Evolutionary conservation across 371 early-diverging fungal species (phyloP).

Genomic region (Mucor racemosus): DNA sequence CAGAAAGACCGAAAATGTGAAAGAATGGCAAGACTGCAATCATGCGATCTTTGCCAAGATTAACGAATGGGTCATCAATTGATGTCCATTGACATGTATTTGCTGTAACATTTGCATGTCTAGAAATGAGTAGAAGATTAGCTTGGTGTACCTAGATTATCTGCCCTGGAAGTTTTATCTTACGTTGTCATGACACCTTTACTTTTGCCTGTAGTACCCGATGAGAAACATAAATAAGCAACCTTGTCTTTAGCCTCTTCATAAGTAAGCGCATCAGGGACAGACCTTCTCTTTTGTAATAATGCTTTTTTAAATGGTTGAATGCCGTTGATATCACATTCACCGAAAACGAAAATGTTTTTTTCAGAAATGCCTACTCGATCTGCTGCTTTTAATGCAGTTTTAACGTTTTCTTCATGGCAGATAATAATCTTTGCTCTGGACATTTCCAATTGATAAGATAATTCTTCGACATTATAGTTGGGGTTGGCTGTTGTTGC

Average conservation of each 20-base stretch:
- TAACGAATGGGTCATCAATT: constrained; percentile 27
- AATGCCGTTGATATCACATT: constrained; percentile 38
- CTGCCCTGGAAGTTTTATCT: neutral
- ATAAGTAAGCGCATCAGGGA: constrained; percentile 23
- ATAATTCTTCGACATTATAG: constrained; percentile 77
- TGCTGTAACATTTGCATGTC: constrained; percentile 75
- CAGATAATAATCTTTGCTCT: constrained; percentile 65
- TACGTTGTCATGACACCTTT: constrained; percentile 85
- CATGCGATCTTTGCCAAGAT: constrained; percentile 24
- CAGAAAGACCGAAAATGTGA: constrained; percentile 61
- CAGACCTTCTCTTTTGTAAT: constrained; percentile 10
- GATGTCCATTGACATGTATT: constrained; percentile 63
- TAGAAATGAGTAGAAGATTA: neutral
- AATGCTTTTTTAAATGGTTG: constrained; percentile 42
- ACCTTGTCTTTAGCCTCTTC: constrained; percentile 45
- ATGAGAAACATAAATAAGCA: constrained; percentile 80
- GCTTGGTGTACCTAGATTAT: too few species aligned
- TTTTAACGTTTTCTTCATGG: constrained; percentile 50
- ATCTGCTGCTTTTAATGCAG: constrained; percentile 62
- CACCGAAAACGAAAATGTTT: constrained; percentile 68
- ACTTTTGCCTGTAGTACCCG: constrained; percentile 42
- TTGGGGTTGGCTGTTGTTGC: constrained; percentile 76
- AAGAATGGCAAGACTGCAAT: constrained; percentile 79
- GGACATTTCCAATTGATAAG: constrained; percentile 71
- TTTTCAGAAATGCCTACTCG: constrained; percentile 54